Evolutionary conservation across 2,329 filamentous ascomycete genomes (phyloP).

Genomic region (Colletotrichum horii): DNA sequence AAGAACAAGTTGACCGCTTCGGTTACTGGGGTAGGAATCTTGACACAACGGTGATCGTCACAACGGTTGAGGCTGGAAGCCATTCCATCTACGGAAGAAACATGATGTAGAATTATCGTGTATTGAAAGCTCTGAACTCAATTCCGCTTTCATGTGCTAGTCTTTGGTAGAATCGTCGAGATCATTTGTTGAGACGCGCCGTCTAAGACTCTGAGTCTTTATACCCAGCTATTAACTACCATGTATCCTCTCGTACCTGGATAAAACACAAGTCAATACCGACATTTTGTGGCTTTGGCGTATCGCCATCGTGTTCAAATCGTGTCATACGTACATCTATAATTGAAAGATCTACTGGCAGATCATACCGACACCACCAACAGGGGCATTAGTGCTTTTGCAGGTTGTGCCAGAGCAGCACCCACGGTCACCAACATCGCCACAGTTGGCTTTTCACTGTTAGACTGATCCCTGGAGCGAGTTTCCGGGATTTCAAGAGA

Average conservation of each 20-base stretch:
- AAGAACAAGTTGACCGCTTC: too few species aligned
- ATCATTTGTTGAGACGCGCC: not conserved
- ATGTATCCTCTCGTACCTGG: not conserved
- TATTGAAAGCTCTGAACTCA: not conserved
- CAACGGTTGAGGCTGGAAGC: not conserved
- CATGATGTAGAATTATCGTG: not conserved
- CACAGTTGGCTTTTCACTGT: not conserved
- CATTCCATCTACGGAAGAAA: not conserved
- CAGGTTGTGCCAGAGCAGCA: not conserved
- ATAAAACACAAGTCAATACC: not conserved
- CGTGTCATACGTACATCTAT: not conserved
- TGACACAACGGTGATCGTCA: not conserved
- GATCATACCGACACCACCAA: not conserved
- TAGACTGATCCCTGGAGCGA: not conserved
- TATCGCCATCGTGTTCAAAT: not conserved
- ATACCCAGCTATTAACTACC: not conserved
- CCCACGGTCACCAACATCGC: not conserved
- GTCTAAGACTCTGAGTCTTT: not conserved
- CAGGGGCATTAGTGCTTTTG: not conserved
- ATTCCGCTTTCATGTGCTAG: not conserved
- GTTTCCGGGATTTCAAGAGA: not conserved
- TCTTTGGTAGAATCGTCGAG: not conserved
- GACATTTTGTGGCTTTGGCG: rapidly evolving
- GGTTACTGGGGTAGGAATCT: too few species aligned
- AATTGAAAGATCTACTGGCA: not conserved